These are phyloP conservation scores for Jimgerdemannia flammicorona DNA, from an alignment of 192 early-diverging fungal species.

Conservation along the genomic window DNA sequence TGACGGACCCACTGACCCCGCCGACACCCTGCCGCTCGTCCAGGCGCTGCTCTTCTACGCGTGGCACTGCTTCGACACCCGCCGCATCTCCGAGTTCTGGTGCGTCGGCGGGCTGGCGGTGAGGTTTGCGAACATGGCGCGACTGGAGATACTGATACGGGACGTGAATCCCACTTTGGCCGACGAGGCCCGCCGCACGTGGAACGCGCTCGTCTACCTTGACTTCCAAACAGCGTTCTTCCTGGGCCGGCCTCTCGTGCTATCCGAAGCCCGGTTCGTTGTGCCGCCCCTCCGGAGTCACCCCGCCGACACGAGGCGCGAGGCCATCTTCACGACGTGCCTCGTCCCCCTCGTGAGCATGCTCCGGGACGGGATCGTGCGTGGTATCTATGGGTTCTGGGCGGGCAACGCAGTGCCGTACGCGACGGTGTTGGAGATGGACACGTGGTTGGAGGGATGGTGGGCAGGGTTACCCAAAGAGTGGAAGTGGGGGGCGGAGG, in stretches of 20 bases:
- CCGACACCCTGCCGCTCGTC: neutral
- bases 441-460: constrained; percentile 1
- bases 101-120: no score
- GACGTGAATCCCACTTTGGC: neutral
- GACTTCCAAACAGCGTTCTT: neutral
- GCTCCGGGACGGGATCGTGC: neutral
- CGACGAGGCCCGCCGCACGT: constrained; percentile 1
- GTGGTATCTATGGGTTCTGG: constrained; percentile 2
- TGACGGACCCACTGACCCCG: neutral
- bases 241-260: neutral
- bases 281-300: neutral
- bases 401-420: neutral
- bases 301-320: neutral
- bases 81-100: neutral
- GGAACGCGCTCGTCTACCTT: constrained; percentile 1
- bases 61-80: neutral
- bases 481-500: neutral
- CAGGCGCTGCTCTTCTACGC: neutral
- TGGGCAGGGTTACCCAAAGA: neutral
- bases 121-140: no score
- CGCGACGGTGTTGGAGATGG: neutral
- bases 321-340: constrained; percentile 1
- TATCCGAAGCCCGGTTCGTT: neutral
- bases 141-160: neutral
- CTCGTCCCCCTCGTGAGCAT: neutral